Percentiles rank a stretch among this genome's conserved stretches.
phyloP scores from a whole-genome alignment of 2,329 filamentous ascomycete species.

The Sporothrix curviconia region DNA sequence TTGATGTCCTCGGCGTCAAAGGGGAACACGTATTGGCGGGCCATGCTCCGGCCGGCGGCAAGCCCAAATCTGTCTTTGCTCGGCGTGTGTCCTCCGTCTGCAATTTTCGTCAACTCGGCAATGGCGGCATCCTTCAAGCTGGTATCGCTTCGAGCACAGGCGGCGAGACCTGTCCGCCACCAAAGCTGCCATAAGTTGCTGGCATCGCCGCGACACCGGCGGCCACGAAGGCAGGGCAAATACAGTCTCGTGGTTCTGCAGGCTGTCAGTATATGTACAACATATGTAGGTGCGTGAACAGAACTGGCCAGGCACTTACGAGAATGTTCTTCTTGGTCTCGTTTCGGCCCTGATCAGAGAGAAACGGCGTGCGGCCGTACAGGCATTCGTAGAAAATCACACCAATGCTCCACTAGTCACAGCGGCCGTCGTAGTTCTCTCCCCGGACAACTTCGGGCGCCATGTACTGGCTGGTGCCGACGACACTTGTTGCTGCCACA shows the following conservation, averaged over 20 bases:
- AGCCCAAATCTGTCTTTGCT: background rate
- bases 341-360: slow-evolving; percentile 68
- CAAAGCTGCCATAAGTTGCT: slow-evolving; percentile 67
- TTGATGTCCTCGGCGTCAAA: slow-evolving; percentile 89
- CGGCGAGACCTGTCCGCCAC: slow-evolving; percentile 69
- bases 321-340: slow-evolving; percentile 83
- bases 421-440: slow-evolving; percentile 79
- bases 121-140: slow-evolving; percentile 51
- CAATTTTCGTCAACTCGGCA: slow-evolving; percentile 5
- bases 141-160: slow-evolving; percentile 70
- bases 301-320: slow-evolving; percentile 37
- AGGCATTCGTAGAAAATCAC: slow-evolving; percentile 93
- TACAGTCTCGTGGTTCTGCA: slow-evolving; percentile 60
- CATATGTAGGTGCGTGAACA: background rate
- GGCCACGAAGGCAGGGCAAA: slow-evolving; percentile 65
- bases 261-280: background rate
- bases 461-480: slow-evolving; percentile 98
- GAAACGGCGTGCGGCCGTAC: slow-evolving; percentile 86
- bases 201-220: slow-evolving; percentile 61
- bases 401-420: slow-evolving; percentile 95
- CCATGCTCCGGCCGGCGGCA: slow-evolving; percentile 25
- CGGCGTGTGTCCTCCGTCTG: background rate
- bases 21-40: slow-evolving; percentile 63
- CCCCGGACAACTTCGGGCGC: slow-evolving; percentile 86
- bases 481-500: slow-evolving; percentile 72